Conservation (phyloP, 176 grass and related monocot species). For the Areca catechu region DNA sequence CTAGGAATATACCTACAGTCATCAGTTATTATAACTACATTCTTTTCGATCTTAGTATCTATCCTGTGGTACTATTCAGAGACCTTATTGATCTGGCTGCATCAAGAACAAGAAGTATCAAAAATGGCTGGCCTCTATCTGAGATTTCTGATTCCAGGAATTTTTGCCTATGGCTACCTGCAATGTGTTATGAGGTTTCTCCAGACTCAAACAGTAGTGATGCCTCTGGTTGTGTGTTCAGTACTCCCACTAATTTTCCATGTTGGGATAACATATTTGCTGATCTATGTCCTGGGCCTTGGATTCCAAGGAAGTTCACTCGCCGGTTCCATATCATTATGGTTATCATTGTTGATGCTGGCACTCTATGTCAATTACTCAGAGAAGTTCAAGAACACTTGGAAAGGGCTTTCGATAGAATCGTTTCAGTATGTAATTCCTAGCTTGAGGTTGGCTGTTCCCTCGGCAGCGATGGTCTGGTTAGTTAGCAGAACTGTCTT, state of each 20-base stretch:
- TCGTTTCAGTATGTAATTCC: constrained; percentile 49
- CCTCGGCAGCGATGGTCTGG: constrained; percentile 94
- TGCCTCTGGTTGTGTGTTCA: constrained; percentile 68
- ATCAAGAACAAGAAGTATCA: constrained; percentile 54
- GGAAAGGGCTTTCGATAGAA: constrained; percentile 59
- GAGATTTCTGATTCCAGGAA: constrained; percentile 34
- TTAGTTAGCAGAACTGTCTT: constrained; percentile 16
- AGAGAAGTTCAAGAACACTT: constrained; percentile 37
- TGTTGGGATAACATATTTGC: constrained; percentile 35
- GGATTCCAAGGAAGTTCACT: constrained; percentile 48
- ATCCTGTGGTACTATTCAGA: constrained; percentile 69
- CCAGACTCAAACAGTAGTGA: constrained; percentile 57
- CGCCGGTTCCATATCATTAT: constrained; percentile 35
- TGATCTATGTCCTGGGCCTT: constrained; percentile 41
- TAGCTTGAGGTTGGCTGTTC: constrained; percentile 60
- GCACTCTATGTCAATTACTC: constrained; percentile 38
- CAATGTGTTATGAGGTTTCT: constrained; percentile 79
- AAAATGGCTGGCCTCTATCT: constrained; percentile 46
- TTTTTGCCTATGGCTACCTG: constrained; percentile 52
- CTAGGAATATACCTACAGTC: constrained; percentile 79
- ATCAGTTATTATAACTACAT: constrained; percentile 39
- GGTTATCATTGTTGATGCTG: constrained; percentile 47
- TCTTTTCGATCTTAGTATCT: constrained; percentile 41
- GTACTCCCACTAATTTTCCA: constrained; percentile 37
- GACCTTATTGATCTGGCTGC: constrained; percentile 40